Base-by-base conservation (phyloP, 2,329 filamentous ascomycete species). In the Cercospora berteroae region DNA sequence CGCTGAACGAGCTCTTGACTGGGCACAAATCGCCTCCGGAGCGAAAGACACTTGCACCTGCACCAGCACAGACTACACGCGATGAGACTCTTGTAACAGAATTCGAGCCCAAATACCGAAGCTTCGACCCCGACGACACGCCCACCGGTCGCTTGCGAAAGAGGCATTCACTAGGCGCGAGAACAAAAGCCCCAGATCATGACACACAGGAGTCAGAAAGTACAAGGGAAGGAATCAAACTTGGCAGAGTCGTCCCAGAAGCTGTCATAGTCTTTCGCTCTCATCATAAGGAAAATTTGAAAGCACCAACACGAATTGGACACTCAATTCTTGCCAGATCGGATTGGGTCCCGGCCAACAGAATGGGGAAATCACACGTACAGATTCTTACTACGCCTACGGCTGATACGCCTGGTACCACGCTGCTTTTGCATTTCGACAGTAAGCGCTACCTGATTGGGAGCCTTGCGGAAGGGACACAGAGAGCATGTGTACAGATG, bases 381-480 rank as follows among this genome's bases (percentile, higher is more conserved):
- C 89, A 96, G 78, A 81, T 98, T 74, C 79, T 94, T 69, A 90
- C 89, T 18, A 91, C 90, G 67, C 94, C 94, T 13, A 95, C 94
- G 72, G 90, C 90, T 67, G 95, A 99, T 80, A 97, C 93, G 20
- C 87, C 89, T 0, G 94, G 94, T 63, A 92, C 92, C 2, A 86
- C 87, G 60, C 79, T 98, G 33, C 77, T 93, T 42, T 83, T 99
- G 6, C 89, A 94, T 77, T 94, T 93, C 75, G 91, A 94, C 73
- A 87, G 88, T 74, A 89, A 90, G 74, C 87, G 92, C 66, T 99
- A 99, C 79, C 73, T 97, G 16, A 90, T 99, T 75, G 95, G 95
- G 20, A 89, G 90, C 74, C 79, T 94, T 16, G 82, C 88, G 9
- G 95, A 99, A 79, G 95, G 94, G 16, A 90, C 90, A 0, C 95